phyloP scores from a whole-genome alignment of 345 rosid species.

The Combretum micranthum region DNA sequence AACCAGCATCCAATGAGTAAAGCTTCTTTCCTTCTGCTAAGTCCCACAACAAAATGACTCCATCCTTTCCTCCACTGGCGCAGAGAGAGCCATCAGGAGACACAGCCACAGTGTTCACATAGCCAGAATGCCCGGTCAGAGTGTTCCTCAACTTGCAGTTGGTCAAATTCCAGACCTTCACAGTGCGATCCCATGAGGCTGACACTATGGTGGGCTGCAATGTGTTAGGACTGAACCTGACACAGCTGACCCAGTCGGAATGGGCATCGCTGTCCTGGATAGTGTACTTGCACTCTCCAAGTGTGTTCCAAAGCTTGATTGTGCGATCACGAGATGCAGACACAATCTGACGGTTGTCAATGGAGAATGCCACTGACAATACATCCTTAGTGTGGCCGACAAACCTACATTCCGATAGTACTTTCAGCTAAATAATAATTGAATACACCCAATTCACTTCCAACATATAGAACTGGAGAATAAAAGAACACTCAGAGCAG shows the following conservation, averaged over 20 bases:
- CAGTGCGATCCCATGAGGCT: slow-evolving; percentile 80
- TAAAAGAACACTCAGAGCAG: too few relatives aligned
- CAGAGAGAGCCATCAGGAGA: slow-evolving; percentile 95
- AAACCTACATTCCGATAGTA: slow-evolving; percentile 27
- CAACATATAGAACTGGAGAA: not conserved
- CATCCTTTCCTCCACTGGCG: slow-evolving; percentile 97
- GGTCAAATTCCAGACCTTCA: slow-evolving; percentile 89
- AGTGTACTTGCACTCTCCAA: slow-evolving; percentile 96
- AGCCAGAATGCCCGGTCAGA: slow-evolving; percentile 68
- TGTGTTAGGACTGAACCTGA: slow-evolving; percentile 77
- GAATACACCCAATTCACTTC: not conserved
- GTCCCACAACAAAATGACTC: slow-evolving; percentile 84
- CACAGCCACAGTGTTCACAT: slow-evolving; percentile 86
- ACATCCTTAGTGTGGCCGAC: slow-evolving; percentile 97
- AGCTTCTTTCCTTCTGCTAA: slow-evolving; percentile 95
- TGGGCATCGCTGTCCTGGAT: slow-evolving; percentile 79
- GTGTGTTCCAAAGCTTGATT: slow-evolving; percentile 91
- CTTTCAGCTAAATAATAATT: not conserved
- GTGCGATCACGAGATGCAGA: slow-evolving; percentile 96
- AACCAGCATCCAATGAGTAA: slow-evolving; percentile 74
- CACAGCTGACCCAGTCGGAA: slow-evolving; percentile 87
- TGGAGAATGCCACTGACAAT: slow-evolving; percentile 88
- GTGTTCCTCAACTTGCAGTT: slow-evolving; percentile 84
- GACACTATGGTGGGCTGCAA: slow-evolving; percentile 85
- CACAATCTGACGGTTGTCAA: slow-evolving; percentile 95